Evolutionary conservation across 2,329 filamentous ascomycete genomes (phyloP).

Genomic region (Fusarium neocosmosporiellum): DNA sequence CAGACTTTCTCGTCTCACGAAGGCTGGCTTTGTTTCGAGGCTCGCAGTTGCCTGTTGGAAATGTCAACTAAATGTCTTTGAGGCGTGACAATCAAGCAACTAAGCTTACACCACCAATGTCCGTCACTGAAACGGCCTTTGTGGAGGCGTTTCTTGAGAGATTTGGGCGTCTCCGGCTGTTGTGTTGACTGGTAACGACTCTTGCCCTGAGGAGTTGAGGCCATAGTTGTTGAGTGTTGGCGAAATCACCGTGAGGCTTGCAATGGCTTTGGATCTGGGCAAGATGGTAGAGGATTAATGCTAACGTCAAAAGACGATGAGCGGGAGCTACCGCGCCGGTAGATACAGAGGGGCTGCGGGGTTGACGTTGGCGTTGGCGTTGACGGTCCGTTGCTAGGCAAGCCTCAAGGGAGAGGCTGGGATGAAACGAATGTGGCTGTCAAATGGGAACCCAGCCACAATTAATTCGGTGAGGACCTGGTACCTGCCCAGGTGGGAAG

Average conservation of each 20-base stretch:
- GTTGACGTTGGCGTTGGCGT: not conserved
- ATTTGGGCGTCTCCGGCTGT: constrained; percentile 38
- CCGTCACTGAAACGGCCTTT: constrained; percentile 49
- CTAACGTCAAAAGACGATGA: constrained; percentile 1
- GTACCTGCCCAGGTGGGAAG: not conserved
- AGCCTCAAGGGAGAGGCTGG: not conserved
- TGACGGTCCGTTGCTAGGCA: not conserved
- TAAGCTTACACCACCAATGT: constrained; percentile 52
- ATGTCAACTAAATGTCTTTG: not conserved
- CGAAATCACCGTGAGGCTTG: not conserved
- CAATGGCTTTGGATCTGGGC: not conserved
- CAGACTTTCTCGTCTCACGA: constrained; percentile 52
- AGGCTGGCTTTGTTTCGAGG: constrained; percentile 52
- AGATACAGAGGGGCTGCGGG: constrained; percentile 12
- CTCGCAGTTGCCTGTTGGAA: constrained; percentile 54
- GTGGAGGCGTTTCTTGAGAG: constrained; percentile 46
- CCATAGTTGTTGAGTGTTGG: constrained; percentile 9
- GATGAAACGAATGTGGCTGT: not conserved
- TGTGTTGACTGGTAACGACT: not conserved
- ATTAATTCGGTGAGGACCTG: not conserved
- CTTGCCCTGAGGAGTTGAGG: constrained; percentile 26
- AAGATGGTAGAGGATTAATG: not conserved
- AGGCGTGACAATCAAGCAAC: not conserved
- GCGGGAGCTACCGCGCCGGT: constrained; percentile 24
- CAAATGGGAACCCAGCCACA: not conserved